These are phyloP conservation scores for Neoboletus brunneissimus DNA, from an alignment of 768 basidiomycete genomes.

Conservation along the genomic window DNA sequence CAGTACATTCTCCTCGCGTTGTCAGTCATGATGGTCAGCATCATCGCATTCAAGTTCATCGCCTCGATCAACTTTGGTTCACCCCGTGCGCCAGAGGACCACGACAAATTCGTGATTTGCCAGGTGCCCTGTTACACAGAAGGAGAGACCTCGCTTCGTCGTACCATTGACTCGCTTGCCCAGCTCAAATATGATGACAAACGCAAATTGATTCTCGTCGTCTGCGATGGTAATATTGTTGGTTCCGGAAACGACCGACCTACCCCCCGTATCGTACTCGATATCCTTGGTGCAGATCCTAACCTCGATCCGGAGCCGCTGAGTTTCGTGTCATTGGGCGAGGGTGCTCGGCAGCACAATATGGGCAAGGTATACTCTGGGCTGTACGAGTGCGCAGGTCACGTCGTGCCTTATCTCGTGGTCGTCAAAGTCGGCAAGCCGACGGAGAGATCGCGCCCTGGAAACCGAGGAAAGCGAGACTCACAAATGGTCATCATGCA, in stretches of 20 bases:
- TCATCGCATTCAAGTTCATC: constrained; percentile 96
- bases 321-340: constrained; percentile 90
- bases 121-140: constrained; percentile 99
- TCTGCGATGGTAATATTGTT: constrained; percentile 98
- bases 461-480: constrained; percentile 98
- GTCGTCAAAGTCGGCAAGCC: constrained; percentile 95
- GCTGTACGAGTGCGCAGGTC: constrained; percentile 88
- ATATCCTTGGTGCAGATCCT: constrained; percentile 93
- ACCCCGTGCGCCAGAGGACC: constrained; percentile 83
- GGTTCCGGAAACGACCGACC: constrained; percentile 96
- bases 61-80: constrained; percentile 84
- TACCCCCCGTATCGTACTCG: constrained; percentile 93
- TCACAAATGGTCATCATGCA: constrained; percentile 96
- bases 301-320: constrained; percentile 93
- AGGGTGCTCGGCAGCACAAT: constrained; percentile 94
- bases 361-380: constrained; percentile 99
- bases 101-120: constrained; percentile 96
- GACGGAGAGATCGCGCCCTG: constrained; percentile 87
- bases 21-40: constrained; percentile 87
- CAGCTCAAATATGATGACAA: constrained; percentile 98
- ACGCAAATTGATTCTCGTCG: constrained; percentile 87
- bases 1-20: constrained; percentile 88
- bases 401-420: constrained; percentile 93
- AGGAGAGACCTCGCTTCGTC: constrained; percentile 79
- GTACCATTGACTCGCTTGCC: constrained; percentile 92